A percentile compares a stretch with the other conserved stretches of the same genome.
These are phyloP conservation scores for Coniferiporia sulphurascens DNA, from an alignment of 1,284 basidiomycete species.

Conservation along the genomic window DNA sequence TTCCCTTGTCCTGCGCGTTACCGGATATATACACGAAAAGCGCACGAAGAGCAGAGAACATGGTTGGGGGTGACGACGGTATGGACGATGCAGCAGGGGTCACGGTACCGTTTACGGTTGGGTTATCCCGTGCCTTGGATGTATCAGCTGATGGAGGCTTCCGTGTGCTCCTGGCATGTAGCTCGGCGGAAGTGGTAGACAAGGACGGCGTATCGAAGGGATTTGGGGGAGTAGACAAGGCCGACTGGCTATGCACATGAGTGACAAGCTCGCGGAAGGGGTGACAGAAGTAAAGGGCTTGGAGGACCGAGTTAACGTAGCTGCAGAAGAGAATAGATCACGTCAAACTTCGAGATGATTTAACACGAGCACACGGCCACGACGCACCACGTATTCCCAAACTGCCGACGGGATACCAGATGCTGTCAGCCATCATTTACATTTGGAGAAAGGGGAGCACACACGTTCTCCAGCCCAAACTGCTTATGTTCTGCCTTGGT, in stretches of 20 bases:
- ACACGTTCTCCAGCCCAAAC: conserved; percentile 91
- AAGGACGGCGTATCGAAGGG: conserved; percentile 19
- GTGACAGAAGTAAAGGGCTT: conserved; percentile 88
- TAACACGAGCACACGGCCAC: neutral
- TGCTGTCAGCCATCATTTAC: conserved; percentile 5
- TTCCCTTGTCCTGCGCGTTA: conserved; percentile 74
- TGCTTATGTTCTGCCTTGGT: conserved; percentile 68
- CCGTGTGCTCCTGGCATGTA: conserved; percentile 25
- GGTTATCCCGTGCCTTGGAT: conserved; percentile 20
- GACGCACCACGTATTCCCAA: conserved; percentile 79
- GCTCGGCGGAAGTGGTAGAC: conserved; percentile 26
- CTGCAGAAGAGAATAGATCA: conserved; percentile 38
- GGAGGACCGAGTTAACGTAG: conserved; percentile 97
- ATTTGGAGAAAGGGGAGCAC: conserved; percentile 29
- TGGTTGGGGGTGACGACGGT: conserved; percentile 63
- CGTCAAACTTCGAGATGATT: neutral
- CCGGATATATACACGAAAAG: conserved; percentile 82
- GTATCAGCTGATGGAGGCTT: conserved; percentile 36
- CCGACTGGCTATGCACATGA: conserved; percentile 46
- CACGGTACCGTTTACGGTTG: conserved; percentile 25
- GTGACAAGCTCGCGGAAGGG: conserved; percentile 76
- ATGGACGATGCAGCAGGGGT: conserved; percentile 33
- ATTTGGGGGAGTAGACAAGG: conserved; percentile 22
- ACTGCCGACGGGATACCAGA: conserved; percentile 37
- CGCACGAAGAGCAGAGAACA: conserved; percentile 87